Conservation (phyloP, 2,329 filamentous ascomycete species). For the Metarhizium robertsii region DNA sequence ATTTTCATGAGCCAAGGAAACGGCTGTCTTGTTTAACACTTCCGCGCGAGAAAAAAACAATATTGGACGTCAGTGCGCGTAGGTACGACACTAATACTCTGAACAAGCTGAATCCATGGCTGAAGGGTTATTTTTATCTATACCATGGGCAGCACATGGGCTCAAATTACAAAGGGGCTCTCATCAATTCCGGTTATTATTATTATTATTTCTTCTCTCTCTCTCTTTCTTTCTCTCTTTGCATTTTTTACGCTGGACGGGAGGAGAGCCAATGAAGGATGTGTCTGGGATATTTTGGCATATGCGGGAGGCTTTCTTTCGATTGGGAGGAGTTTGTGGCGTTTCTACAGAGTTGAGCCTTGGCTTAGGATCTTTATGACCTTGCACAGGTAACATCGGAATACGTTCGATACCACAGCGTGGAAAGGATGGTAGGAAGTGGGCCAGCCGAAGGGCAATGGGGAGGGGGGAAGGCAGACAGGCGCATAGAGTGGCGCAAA, state of each 20-base stretch:
- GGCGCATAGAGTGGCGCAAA: conserved; percentile 1
- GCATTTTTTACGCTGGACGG: neutral
- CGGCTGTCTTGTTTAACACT: neutral
- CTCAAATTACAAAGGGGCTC: neutral
- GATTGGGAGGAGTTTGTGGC: conserved; percentile 1
- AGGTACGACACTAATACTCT: neutral
- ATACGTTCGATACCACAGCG: conserved; percentile 1
- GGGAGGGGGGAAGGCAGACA: neutral
- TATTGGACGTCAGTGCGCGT: neutral
- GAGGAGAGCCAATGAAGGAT: neutral
- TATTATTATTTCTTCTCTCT: neutral
- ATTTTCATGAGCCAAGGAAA: neutral
- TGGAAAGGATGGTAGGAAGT: neutral
- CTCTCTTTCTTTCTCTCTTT: neutral
- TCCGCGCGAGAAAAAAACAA: neutral
- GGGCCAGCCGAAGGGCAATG: neutral
- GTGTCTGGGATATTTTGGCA: neutral
- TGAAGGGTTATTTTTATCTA: neutral
- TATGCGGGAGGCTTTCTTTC: neutral
- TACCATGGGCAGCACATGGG: neutral
- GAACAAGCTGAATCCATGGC: neutral
- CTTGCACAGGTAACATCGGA: neutral
- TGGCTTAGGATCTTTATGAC: neutral
- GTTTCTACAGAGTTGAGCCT: neutral
- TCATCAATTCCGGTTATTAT: neutral